phyloP scores from a whole-genome alignment of 257 asterid genomes.

The Haberlea rhodopensis region DNA sequence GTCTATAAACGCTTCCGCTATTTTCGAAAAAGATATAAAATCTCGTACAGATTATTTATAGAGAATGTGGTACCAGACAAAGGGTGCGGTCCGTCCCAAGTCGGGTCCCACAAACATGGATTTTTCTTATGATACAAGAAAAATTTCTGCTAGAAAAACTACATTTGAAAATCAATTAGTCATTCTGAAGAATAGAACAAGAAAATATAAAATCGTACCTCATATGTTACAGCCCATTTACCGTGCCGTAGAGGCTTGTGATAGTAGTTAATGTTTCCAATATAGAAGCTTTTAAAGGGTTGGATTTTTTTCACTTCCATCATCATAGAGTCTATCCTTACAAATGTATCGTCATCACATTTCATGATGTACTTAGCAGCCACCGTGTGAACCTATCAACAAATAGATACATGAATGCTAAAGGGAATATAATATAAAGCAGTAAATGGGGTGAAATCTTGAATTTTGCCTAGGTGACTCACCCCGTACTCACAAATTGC shows the following conservation, averaged over 20 bases:
- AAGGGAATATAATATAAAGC: conserved; percentile 8
- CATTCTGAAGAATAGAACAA: background rate
- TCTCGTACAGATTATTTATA: too few relatives aligned
- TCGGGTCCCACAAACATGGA: too few relatives aligned
- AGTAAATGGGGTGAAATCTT: conserved; percentile 20
- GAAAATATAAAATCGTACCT: conserved; percentile 45
- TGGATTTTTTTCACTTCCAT: conserved; percentile 60
- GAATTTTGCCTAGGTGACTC: conserved; percentile 32
- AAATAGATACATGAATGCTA: conserved; percentile 25
- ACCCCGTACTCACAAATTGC: conserved; percentile 99
- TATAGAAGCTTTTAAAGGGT: conserved; percentile 58
- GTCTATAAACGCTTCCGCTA: too few relatives aligned
- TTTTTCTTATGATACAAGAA: background rate
- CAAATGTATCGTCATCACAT: conserved; percentile 98
- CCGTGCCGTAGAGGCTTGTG: conserved; percentile 91
- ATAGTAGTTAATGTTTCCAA: conserved; percentile 89
- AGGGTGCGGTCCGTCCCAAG: too few relatives aligned
- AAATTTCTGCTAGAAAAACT: background rate
- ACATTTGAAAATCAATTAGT: background rate
- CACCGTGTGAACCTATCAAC: conserved; percentile 58
- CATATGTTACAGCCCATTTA: conserved; percentile 98
- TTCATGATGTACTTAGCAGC: conserved; percentile 84
- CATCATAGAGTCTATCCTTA: conserved; percentile 77
- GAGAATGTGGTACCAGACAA: too few relatives aligned
- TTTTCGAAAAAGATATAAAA: too few relatives aligned